Evolutionary conservation across 345 rosid species (phyloP), one percentile per base, ranked within the genome.

Genomic region (Salix arbutifolia): DNA sequence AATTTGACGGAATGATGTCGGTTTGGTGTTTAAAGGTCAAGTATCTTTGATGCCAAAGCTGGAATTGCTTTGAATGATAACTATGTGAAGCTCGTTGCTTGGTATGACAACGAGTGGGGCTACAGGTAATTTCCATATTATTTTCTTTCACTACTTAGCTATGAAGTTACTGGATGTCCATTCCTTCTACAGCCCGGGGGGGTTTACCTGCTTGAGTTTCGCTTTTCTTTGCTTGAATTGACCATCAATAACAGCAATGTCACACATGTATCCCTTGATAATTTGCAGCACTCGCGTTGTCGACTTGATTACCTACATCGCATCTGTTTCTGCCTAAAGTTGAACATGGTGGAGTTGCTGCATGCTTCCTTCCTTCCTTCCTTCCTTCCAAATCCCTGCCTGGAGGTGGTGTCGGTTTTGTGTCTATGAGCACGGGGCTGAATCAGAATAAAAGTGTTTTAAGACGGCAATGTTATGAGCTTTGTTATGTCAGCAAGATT

Each of bases 101-200:
- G 83, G 83, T 81, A 81, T 6, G 83, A 81, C 77, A 81, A 81
- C 6, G 83, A 81, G 26, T 67, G 70, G 74, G 83, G 83, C 1
- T 81, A 81, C 83, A 81, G 83, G 83, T 81, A 81, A 53, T 11
- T 31, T 16, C 25, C 9, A 14, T n/a, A 5, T 3, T 16, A 23
- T 12, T 38, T 0, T 30, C 38, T 48, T 68, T n/a, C 6, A 35
- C 1, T 8, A 23, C 21, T 6, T n/a, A 6, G 26, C 10, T 73
- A 18, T 8, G 6, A 17, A 19, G n/a, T 8, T n/a, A 1, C 18
- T 31, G 4, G 4, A 56, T 7, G 26, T 3, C n/a, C 5, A 10
- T 56, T n/a, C 61, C 48, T 35, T 58, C 16, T 6, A 28, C 0
- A 12, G 17, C 30, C 30, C 30, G 30, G 30, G 33, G 33, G 5